Conservation (phyloP, 345 rosid species). For the Sisymbrium altissimum region DNA sequence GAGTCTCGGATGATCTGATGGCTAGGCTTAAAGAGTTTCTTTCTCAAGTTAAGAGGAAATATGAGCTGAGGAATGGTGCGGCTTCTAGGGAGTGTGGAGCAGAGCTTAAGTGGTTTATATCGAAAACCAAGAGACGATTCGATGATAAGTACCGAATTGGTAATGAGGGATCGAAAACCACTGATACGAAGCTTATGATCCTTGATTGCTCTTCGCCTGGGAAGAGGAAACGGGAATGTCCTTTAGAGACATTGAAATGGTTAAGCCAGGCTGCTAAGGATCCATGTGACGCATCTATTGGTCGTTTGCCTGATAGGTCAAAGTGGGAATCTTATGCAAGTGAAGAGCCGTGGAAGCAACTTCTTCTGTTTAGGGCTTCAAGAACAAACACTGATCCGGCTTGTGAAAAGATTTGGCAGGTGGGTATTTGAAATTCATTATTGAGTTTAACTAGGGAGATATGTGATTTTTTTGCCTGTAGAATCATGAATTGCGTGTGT, state of each 20-base stretch:
- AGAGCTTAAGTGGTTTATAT: slow-evolving; percentile 28
- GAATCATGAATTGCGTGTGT: neutral
- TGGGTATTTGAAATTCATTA: slow-evolving; percentile 19
- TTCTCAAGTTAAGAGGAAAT: slow-evolving; percentile 31
- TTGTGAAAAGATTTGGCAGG: slow-evolving; percentile 53
- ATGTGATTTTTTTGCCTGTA: neutral
- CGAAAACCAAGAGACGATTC: slow-evolving; percentile 17
- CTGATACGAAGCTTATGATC: neutral
- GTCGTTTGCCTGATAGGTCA: slow-evolving; percentile 57
- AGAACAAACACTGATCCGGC: slow-evolving; percentile 36
- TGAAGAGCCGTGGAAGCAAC: slow-evolving; percentile 72
- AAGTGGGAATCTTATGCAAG: slow-evolving; percentile 62
- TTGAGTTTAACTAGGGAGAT: neutral
- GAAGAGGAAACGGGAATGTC: slow-evolving; percentile 58
- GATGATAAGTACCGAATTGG: slow-evolving; percentile 26
- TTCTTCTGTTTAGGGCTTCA: slow-evolving; percentile 57
- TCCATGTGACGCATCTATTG: slow-evolving; percentile 53
- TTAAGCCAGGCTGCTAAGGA: slow-evolving; percentile 52
- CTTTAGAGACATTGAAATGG: slow-evolving; percentile 55
- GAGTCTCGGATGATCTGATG: slow-evolving; percentile 35
- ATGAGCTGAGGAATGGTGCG: slow-evolving; percentile 23
- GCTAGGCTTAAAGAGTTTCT: slow-evolving; percentile 36
- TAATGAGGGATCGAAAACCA: slow-evolving; percentile 19
- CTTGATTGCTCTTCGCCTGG: neutral
- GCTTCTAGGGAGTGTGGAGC: slow-evolving; percentile 16